Base-by-base conservation (phyloP, 768 basidiomycete genomes). In the Multifurca ochricompacta region DNA sequence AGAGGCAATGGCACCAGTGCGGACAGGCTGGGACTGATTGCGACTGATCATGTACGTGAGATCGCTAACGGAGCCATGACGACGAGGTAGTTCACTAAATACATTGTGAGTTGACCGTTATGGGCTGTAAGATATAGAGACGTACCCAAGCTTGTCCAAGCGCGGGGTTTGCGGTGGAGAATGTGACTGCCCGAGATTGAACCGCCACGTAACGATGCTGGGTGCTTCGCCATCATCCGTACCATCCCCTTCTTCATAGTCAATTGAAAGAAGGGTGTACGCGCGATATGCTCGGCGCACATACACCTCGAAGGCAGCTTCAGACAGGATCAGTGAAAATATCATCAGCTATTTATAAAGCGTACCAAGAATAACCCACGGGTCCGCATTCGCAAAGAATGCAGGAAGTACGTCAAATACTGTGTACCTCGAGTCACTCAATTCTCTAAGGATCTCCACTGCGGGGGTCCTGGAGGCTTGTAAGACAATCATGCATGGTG, bases 331-430 rank as follows among this genome's bases (percentile, higher is more conserved):
- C n/a, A 48, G 45, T 35, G 23, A 44, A 19, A 16, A 16, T 23
- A 23, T 8, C 7, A 14, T 11, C 3, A 6, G 19, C 9, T 30
- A 25, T 21, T 16, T n/a, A 11, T 18, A 6, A 13, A 36, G 68
- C 82, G 50, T 55, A 88, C 90, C 87, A 37, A 97, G 78, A 10
- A 82, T 79, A 59, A 98, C 82, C 77, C 86, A 84, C 34, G 84
- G 77, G 62, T 98, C 93, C 16, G 75, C 67, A 65, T 94, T 88
- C 56, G 79, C 82, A 81, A 98, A 98, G 77, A 99, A 99, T 6
- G 90, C 79, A 3, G 94, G 92, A 43, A 99, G 80, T 6, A 99
- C 96, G 66, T 99, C 96, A 69, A 86, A 99, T 14, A 98, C 94
- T 13, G 91, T 93, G 71, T 94, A 98, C 39, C 90, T 80, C 6